Conservation (phyloP, 345 rosid species). For the Diplotaxis tenuifolia region DNA sequence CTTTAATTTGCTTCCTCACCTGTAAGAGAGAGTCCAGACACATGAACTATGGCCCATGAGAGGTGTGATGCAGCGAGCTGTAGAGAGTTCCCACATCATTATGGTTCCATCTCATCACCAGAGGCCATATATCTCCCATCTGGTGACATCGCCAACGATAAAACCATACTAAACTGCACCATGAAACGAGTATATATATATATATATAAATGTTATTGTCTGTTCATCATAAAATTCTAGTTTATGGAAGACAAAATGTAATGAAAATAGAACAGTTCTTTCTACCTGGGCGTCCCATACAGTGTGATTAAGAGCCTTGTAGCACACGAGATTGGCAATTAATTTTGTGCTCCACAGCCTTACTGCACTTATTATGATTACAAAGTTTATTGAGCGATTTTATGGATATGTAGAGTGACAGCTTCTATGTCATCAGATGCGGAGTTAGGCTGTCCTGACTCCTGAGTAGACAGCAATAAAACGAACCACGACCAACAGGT, state of each 20-base stretch:
- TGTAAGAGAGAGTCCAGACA: slow-evolving; percentile 87
- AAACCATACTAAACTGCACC: slow-evolving; percentile 77
- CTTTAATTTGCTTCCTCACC: no score
- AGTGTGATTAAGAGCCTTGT: slow-evolving; percentile 97
- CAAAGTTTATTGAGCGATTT: slow-evolving; percentile 6
- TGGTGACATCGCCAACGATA: slow-evolving; percentile 92
- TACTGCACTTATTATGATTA: slow-evolving; percentile 49
- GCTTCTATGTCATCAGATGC: slow-evolving; percentile 82
- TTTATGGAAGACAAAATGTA: neutral
- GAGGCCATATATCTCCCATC: slow-evolving; percentile 96
- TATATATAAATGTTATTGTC: no score
- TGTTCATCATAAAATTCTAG: slow-evolving; percentile 8
- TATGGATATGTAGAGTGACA: slow-evolving; percentile 35
- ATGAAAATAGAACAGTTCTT: slow-evolving; percentile 3
- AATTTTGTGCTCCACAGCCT: slow-evolving; percentile 93
- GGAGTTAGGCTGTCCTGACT: slow-evolving; percentile 82
- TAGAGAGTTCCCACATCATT: slow-evolving; percentile 98
- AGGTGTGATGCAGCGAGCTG: slow-evolving; percentile 89
- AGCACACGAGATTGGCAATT: slow-evolving; percentile 95
- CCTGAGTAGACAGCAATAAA: slow-evolving; percentile 74
- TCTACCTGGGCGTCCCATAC: slow-evolving; percentile 99
- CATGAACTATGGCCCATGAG: slow-evolving; percentile 90
- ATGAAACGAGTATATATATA: slow-evolving; percentile 26
- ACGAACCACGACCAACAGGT: slow-evolving; percentile 14
- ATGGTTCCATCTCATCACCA: slow-evolving; percentile 92